Base-by-base conservation (phyloP, 2,329 filamentous ascomycete species). In the Cylindrodendrum hubeiense region DNA sequence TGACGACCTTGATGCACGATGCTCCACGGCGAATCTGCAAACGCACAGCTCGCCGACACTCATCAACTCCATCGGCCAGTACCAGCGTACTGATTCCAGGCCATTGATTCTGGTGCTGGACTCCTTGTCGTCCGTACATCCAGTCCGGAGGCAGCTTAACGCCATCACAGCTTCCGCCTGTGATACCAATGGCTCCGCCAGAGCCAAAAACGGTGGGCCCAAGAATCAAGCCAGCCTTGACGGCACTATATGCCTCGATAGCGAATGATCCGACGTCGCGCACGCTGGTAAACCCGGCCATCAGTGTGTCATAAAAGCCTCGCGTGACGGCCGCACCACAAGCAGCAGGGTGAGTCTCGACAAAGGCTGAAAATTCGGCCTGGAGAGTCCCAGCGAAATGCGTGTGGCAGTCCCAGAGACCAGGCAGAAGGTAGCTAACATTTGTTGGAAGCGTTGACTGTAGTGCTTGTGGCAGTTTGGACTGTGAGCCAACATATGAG, bases 361-460 rank as follows among this genome's bases (percentile, higher is more conserved):
- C n/a, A 9, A 54, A 41, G 1, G 9, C 43, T 5, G 41, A 4
- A 19, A 49, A 62, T 17, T 54, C 59, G 3, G 28, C 51, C 2
- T 12, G n/a, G 6, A 24, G 15, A 2, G 74, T 61, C n/a, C 82
- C 85, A 5, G 79, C 67, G 65, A 83, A 84, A 70, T 87, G 85
- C 0, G 81, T 78, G 71, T 87, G 85, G 65, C 79, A 83, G 62
- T 87, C 85, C 84, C 85, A 87, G 22, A 88, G 78, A 3, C 85
- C 85, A 0, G 85, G 85, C 76, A 87, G 82, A 9, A 85, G 70
- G 10, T 83, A 79, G 5, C 15, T n/a, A 5, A 61, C 58, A n/a
- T n/a, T 7, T 10, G 13, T 41, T 5, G 12, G 30, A 4, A 21
- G 30, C 28, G 28, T 30, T 30, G 7, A 21, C 28, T 22, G 4